Conservation (phyloP, 2,329 filamentous ascomycete genomes). For the Nemania serpens region DNA sequence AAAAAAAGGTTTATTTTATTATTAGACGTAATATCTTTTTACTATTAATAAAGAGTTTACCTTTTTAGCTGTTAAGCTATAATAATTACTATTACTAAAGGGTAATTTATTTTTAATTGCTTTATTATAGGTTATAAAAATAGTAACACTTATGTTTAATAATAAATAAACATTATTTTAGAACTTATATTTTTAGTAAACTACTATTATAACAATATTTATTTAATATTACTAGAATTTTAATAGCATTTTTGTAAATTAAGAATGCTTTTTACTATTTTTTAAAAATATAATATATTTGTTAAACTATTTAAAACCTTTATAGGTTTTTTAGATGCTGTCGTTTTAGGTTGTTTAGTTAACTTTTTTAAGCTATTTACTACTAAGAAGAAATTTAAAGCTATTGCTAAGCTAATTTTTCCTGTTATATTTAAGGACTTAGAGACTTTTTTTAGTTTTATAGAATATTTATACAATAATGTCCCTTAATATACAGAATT, state of each 20-base stretch:
- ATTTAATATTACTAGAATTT: not conserved
- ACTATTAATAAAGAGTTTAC: slow-evolving; percentile 2
- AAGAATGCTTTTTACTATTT: no score
- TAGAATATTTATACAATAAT: slow-evolving; percentile 3
- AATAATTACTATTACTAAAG: slow-evolving; percentile 1
- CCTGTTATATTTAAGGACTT: not conserved
- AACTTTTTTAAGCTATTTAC: no score
- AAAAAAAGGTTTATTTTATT: not conserved
- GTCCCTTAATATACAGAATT: not conserved
- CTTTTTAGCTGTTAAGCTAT: not conserved
- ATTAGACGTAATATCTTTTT: not conserved
- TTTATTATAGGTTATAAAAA: slow-evolving; percentile 19
- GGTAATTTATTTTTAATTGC: not conserved
- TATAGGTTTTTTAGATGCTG: slow-evolving; percentile 8
- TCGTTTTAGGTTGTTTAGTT: slow-evolving; percentile 2
- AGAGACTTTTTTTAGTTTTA: slow-evolving; percentile 5
- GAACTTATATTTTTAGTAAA: not conserved
- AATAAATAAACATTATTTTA: slow-evolving; percentile 8
- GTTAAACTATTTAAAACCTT: not conserved
- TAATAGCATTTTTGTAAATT: not conserved
- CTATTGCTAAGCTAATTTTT: not conserved
- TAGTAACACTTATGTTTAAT: slow-evolving; percentile 4
- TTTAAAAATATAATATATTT: slow-evolving; percentile 1
- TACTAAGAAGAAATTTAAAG: slow-evolving; percentile 6
- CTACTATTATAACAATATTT: slow-evolving; percentile 16